phyloP scores from a whole-genome alignment of 148 eudicot species.

The Heliosperma pusillum region DNA sequence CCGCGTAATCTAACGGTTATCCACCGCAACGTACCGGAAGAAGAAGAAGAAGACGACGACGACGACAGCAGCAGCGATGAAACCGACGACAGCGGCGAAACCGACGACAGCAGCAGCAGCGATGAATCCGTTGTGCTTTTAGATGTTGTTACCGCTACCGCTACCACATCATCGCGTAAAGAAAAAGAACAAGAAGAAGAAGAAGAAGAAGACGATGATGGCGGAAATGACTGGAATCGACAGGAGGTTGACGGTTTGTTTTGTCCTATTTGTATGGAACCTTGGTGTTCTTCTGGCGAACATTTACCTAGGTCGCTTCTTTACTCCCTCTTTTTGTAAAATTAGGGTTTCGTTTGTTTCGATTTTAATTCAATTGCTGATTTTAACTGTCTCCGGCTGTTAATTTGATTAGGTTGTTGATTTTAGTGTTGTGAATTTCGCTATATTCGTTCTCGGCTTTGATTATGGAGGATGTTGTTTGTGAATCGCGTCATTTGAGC shows the following conservation, averaged over 20 bases:
- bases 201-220: conserved; percentile 11
- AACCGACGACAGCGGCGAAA: too few species aligned
- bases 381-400: too few species aligned
- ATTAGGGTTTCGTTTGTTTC: neutral
- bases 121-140: neutral
- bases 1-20: neutral
- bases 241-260: conserved; percentile 57
- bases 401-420: too few species aligned
- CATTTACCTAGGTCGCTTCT: conserved; percentile 60
- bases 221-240: conserved; percentile 23
- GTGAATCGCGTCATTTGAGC: too few species aligned
- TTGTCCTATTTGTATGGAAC: conserved; percentile 80
- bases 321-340: neutral
- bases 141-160: conserved; percentile 1
- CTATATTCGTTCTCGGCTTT: too few species aligned
- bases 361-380: neutral
- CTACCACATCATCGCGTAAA: conserved; percentile 15
- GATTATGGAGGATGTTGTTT: too few species aligned
- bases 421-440: too few species aligned
- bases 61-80: too few species aligned
- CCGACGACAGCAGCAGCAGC: neutral
- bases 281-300: conserved; percentile 60
- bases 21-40: neutral
- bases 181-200: neutral
- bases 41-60: conserved; percentile 5